Percentiles rank a stretch among this genome's conserved stretches.
phyloP scores from a whole-genome alignment of 2,329 filamentous ascomycete genomes.

The Chaetomium sp. region DNA sequence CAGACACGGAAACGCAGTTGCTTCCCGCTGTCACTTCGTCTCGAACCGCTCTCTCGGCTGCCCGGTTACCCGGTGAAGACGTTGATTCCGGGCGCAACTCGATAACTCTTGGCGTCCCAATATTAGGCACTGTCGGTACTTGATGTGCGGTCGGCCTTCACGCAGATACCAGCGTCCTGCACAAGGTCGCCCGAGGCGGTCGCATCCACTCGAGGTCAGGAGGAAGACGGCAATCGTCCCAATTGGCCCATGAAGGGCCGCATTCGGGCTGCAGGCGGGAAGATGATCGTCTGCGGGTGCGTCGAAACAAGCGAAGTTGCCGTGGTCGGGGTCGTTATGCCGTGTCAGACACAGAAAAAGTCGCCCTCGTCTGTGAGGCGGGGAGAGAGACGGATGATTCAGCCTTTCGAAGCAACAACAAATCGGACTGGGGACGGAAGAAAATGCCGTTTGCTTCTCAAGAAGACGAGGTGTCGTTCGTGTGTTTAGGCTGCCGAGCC shows the following conservation, averaged over 20 bases:
- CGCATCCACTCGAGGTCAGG: conserved; percentile 23
- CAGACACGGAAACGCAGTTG: too few relatives aligned
- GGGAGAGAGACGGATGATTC: too few relatives aligned
- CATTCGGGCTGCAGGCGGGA: conserved; percentile 11
- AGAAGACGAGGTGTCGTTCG: neutral
- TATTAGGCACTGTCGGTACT: neutral
- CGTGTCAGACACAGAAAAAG: neutral
- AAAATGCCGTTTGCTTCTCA: neutral
- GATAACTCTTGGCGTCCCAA: neutral
- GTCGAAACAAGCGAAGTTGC: conserved; percentile 2
- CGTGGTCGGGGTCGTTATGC: neutral
- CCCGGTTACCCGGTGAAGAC: too few relatives aligned
- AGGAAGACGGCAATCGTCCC: conserved; percentile 20
- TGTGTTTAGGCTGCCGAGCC: neutral
- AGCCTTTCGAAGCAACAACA: too few relatives aligned
- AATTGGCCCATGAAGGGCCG: conserved; percentile 19
- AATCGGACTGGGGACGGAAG: too few relatives aligned
- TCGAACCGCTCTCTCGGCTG: too few relatives aligned
- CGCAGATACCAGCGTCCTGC: conserved; percentile 21
- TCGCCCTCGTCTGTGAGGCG: too few relatives aligned
- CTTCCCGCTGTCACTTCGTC: too few relatives aligned
- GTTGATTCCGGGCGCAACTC: too few relatives aligned
- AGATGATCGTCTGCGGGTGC: conserved; percentile 4
- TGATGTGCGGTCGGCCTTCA: conserved; percentile 14
- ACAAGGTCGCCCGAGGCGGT: conserved; percentile 18